Conservation (phyloP, 106 monocot genomes). For the Triglochin maritima region DNA sequence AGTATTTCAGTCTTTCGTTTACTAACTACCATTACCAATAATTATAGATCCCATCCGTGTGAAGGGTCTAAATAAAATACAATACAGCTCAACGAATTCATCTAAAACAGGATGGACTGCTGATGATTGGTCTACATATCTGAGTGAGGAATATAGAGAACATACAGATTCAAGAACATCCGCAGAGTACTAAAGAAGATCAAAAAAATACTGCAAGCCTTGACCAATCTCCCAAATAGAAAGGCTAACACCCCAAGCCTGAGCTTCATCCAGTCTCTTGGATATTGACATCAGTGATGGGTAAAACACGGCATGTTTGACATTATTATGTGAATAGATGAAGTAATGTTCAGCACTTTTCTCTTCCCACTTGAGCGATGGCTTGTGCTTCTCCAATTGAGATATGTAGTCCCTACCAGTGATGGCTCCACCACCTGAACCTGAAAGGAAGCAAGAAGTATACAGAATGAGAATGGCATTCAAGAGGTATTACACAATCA, state of each 20-base stretch:
- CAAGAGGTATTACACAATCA: background rate
- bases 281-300: constrained; percentile 74
- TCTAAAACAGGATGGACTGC: no score
- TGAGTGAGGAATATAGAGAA: no score
- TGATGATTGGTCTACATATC: no score
- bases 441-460: background rate
- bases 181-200: constrained; percentile 39
- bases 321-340: constrained; percentile 40
- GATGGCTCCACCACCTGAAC: constrained; percentile 49
- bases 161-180: no score
- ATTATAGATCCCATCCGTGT: no score
- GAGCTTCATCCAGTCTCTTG: constrained; percentile 54
- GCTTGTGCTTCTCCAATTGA: constrained; percentile 55
- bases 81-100: no score
- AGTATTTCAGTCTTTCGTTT: no score
- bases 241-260: constrained; percentile 52
- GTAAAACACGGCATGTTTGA: constrained; percentile 67
- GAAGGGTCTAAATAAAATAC: no score
- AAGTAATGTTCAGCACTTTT: constrained; percentile 78
- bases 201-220: constrained; percentile 88
- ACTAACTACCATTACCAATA: no score
- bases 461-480: background rate
- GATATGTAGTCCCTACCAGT: constrained; percentile 54
- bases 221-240: constrained; percentile 95
- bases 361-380: constrained; percentile 63